Base-by-base conservation (phyloP, 768 basidiomycete genomes). In the Xanthoconium stramineum region DNA sequence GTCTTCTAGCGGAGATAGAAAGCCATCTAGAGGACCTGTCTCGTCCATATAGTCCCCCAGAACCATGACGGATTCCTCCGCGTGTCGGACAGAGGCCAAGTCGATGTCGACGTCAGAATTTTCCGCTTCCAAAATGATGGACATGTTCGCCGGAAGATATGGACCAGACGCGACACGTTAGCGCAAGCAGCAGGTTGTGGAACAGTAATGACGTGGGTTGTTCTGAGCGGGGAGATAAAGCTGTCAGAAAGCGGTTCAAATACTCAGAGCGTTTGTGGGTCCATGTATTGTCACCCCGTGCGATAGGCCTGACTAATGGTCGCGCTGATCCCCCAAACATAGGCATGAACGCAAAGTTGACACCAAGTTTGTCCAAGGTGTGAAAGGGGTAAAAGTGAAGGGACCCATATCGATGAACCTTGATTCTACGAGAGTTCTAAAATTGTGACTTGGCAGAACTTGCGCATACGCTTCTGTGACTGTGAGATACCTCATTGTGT, bases 331-430 rank as follows among this genome's bases (percentile, higher is more conserved):
- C 7, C 53, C 55, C 66, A 59, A 56, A 63, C 36, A 57, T 53
- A 40, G 64, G n/a, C 53, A 61, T 59, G 52, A 36, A 37, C 66
- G 66, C 64, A 67, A 68, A 61, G 49, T 36, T 39, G 33, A 24
- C 37, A 57, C 66, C 57, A 51, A 50, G 37, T 60, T 52, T 30
- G 43, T 50, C 46, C 19, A 58, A 33, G 17, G 47, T 42, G 32
- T n/a, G n/a, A n/a, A 5, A 32, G 33, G 55, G 29, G 36, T 32
- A 17, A n/a, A n/a, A 28, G 24, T 6, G 36, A 55, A 51, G 14
- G 17, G 9, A 6, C 28, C 51, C 17, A 19, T 52, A 55, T 57
- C 47, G 43, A 57, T 55, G 53, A 61, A 67, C 59, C 62, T 55
- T 59, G 65, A 66, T 67, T 58, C 24, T 48, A 53, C 47, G 32